Percentiles rank a stretch among this genome's conserved stretches.
These are phyloP conservation scores for Fraxinus nigra DNA, from an alignment of 305 asterid genomes.

Conservation along the genomic window DNA sequence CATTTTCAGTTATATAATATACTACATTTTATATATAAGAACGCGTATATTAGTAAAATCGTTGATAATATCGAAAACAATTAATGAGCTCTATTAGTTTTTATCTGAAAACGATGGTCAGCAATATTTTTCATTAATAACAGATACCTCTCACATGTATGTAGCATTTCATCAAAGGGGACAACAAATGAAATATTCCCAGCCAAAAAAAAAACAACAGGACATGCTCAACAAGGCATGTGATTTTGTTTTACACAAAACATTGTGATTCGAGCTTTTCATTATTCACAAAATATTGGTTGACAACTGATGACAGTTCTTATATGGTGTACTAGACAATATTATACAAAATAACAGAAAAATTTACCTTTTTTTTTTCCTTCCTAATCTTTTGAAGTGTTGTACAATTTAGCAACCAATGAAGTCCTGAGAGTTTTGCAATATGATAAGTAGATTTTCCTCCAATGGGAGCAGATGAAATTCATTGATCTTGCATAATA, in stretches of 20 bases:
- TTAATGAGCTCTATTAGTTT: neutral
- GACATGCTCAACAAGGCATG: neutral
- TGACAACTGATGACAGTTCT: neutral
- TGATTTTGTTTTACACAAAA: neutral
- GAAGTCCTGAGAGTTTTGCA: neutral
- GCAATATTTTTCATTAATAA: neutral
- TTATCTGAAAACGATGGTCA: conserved; percentile 2
- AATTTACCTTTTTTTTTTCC: neutral
- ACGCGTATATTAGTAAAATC: neutral
- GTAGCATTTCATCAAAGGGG: neutral
- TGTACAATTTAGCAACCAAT: neutral
- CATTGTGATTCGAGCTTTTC: neutral
- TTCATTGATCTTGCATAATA: neutral
- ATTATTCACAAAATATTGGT: neutral
- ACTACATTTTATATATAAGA: neutral
- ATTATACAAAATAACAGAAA: neutral
- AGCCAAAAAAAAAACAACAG: neutral
- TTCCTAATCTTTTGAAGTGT: neutral
- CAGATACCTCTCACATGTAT: neutral
- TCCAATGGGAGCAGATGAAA: neutral
- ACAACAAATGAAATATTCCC: neutral
- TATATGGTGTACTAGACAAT: neutral
- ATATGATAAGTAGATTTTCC: neutral
- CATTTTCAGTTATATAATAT: neutral
- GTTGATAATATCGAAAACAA: neutral